Base-by-base conservation (phyloP, 345 rosid genomes). In the Angophora floribunda region DNA sequence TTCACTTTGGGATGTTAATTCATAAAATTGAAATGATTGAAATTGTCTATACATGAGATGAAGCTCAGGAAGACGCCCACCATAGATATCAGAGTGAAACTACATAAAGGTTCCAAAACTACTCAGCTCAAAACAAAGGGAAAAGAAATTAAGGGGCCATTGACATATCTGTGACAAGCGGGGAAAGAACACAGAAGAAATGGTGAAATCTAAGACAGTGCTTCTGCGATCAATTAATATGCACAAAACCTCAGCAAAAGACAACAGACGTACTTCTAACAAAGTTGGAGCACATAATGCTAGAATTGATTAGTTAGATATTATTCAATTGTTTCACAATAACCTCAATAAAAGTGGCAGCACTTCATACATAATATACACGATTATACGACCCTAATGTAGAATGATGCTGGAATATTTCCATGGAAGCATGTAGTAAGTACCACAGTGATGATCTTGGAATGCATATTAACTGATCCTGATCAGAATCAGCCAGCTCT, bases 391-490 rank as follows among this genome's bases (percentile, higher is more conserved):
- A 59, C 15, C 65, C 65, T 26, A 24, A 59, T 10, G n/a, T 61
- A n/a, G 75, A 63, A 63, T n/a, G 75, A 85, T 28, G 55, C 32
- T 85, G 55, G 50, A 41, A 49, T n/a, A 85, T 36, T 51, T 85
- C 57, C 41, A 17, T 28, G 50, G 59, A 7, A 61, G 85, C 53
- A 49, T 28, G 51, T 21, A 88, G 22, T 85, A 59, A 49, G 90
- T 93, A 95, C 93, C 94, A 95, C 88, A 96, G 91, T 75, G 91
- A 93, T 89, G 96, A 96, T 90, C 93, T 94, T 75, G 92, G 93
- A 57, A 75, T 85, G 52, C 88, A 88, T 87, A 88, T 88, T 86
- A 88, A 85, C 49, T 87, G 88, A 28, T 88, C 93, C 24, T 88
- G 90, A 87, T 86, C 94, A 57, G 61, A 51, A 67, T 92, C 93